Evolutionary conservation across 2,329 filamentous ascomycete species (phyloP), one percentile per base, ranked within the genome.

Genomic region (Clonostachys rosea): DNA sequence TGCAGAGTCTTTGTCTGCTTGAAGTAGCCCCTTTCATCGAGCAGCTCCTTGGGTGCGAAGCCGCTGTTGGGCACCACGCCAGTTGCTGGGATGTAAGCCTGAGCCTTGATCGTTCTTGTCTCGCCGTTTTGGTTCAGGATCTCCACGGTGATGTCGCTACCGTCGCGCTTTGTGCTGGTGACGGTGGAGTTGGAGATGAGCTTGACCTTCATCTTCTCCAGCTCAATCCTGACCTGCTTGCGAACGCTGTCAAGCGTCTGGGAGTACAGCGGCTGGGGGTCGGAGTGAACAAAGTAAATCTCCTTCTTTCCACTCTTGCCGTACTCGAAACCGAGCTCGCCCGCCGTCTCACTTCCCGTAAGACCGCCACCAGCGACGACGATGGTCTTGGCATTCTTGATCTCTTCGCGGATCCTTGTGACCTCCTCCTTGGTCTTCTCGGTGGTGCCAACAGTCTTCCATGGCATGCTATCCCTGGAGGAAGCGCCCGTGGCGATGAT

Each of bases 401-500:
- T 67, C 41, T 63, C 55, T 3, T 46, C 35, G 10, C 34, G 30
- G 8, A 36, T 11, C 24, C 57, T 36, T 20, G 67, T 68, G 35
- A 71, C 53, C 16, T 52, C 46, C 1, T 60, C 57, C 46, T 66
- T 68, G 30, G 74, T 75, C 47, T 67, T 56, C 46, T 71, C 64
- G 1, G 70, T 69, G 2, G 68, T 67, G 5, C 59, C 67, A 10
- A 73, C 52, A 17, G 59, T 61, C 59, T 81, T 82, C 60, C 73
- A 81, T 1, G 78, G 76, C 61, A 75, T 65, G 49, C 58, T 61
- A 5, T 66, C 69, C 18, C 56, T 62, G 34, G 69, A 66, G 30
- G 64, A 63, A 4, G 73, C 62, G 8, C 80, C 80, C 3, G 79
- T 83, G 10, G 78, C 77, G 40, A 84, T 61, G 50, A 84, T 56